Conservation (phyloP, 805 yeast genomes). For the Starmerella sp. region DNA sequence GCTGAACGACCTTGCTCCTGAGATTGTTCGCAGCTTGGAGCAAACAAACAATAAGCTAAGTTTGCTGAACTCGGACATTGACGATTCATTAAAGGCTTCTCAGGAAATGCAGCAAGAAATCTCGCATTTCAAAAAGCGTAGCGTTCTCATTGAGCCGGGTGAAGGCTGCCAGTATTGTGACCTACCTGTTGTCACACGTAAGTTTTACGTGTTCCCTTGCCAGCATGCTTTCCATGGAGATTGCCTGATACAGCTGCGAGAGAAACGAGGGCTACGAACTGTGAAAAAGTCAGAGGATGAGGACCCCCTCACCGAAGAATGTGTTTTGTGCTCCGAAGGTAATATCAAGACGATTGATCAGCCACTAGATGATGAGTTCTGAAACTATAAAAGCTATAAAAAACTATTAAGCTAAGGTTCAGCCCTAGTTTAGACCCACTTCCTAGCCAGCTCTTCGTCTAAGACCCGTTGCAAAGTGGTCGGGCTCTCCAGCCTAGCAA, state of each 20-base stretch:
- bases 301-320: constrained; percentile 40
- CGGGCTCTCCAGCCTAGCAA: not conserved
- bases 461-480: not conserved
- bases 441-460: not conserved
- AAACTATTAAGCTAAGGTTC: not conserved
- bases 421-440: not conserved
- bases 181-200: constrained; percentile 57
- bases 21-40: constrained; percentile 69
- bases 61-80: constrained; percentile 62
- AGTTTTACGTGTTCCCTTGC: constrained; percentile 77
- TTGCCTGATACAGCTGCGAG: constrained; percentile 56
- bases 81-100: constrained; percentile 51
- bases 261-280: constrained; percentile 21
- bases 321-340: constrained; percentile 66
- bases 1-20: constrained; percentile 73
- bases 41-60: constrained; percentile 55
- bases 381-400: not conserved
- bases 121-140: constrained; percentile 38
- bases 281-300: constrained; percentile 34
- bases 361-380: constrained; percentile 32
- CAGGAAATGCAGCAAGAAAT: constrained; percentile 52
- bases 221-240: constrained; percentile 82
- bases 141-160: constrained; percentile 66
- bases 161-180: constrained; percentile 67
- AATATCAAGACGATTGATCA: constrained; percentile 60